Conservation (phyloP, 345 rosid genomes). For the Murraya paniculata region DNA sequence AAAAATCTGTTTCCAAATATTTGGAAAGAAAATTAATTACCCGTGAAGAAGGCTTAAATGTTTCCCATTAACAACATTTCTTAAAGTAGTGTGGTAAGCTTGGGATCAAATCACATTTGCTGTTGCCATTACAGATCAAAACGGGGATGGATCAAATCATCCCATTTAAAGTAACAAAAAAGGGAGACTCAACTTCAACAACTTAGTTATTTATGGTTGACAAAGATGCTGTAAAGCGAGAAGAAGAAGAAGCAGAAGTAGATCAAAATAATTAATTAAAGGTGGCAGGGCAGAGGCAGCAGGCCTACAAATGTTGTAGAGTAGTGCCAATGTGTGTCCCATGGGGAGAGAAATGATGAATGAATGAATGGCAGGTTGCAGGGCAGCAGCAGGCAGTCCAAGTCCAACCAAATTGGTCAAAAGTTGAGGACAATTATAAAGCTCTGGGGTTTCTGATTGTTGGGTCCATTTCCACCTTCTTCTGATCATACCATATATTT, state of each 20-base stretch:
- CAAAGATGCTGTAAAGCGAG: not conserved
- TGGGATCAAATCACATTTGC: too few species aligned
- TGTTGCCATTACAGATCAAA: too few species aligned
- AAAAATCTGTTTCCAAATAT: too few species aligned
- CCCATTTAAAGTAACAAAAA: too few species aligned
- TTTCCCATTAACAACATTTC: too few species aligned
- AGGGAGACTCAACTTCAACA: not conserved
- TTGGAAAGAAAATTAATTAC: too few species aligned
- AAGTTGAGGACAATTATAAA: not conserved
- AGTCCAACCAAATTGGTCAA: constrained; percentile 15
- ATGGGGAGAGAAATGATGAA: not conserved
- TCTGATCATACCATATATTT: not conserved
- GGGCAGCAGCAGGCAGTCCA: not conserved
- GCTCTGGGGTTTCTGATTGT: constrained; percentile 7
- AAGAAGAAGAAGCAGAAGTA: not conserved
- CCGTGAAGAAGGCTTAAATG: too few species aligned
- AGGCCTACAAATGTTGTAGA: not conserved
- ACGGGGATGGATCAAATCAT: too few species aligned
- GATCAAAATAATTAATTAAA: not conserved
- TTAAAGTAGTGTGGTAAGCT: too few species aligned
- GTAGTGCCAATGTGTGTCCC: not conserved
- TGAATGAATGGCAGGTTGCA: not conserved
- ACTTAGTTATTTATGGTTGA: not conserved
- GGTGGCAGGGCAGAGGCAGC: not conserved
- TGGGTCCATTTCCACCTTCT: constrained; percentile 5